Evolutionary conservation across 164 flowering plant species (phyloP), one percentile per base, ranked within the genome.

Genomic region (Nymphaea colorata): DNA sequence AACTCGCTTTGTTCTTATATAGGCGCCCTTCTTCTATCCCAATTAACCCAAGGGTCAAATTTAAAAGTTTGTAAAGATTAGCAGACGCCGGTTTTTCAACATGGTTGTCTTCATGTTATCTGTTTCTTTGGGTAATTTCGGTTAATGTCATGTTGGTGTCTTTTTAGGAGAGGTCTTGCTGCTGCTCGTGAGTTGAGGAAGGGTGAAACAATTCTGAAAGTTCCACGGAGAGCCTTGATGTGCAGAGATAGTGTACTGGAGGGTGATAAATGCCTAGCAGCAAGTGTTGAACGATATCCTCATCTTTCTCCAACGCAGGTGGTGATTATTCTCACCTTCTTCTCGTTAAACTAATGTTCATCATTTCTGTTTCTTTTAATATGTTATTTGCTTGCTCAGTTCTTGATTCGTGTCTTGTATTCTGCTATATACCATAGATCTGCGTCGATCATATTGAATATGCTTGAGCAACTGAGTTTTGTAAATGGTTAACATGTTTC

Each of bases 221-320:
- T 86, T 8, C 98, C 98, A 1, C 84, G 80, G 76, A 74, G 81
- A 4, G 88, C 84, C 10, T 68, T 92, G 69, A 62, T 92, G 67
- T 89, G 90, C 0, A 79, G 74, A 2, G 79, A 81, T 42, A 73
- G 72, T 72, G 66, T 86, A 3, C 45, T 76, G 71, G 36, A 66
- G 59, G 70, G 67, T 14, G 93, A 87, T 77, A 65, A 73, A 4
- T 79, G 64, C 4, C 82, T 89, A 44, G 72, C 80, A 41, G 4
- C 45, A 69, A 76, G 78, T 44, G 63, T 92, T 66, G 64, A 65
- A 6, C 67, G 53, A 16, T 76, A 80, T 65, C 73, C 79, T 51
- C 72, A 69, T 68, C 87, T 90, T 57, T 84, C 91, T 12, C 76
- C 93, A 57, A 70, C 80, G 66, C 98, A 90, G 89, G 98, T 88